Percentiles rank a stretch among this genome's conserved stretches.
Evolutionary conservation across 108 stramenopile species (phyloP).

Genomic region (Nannochloropsis gaditana): DNA sequence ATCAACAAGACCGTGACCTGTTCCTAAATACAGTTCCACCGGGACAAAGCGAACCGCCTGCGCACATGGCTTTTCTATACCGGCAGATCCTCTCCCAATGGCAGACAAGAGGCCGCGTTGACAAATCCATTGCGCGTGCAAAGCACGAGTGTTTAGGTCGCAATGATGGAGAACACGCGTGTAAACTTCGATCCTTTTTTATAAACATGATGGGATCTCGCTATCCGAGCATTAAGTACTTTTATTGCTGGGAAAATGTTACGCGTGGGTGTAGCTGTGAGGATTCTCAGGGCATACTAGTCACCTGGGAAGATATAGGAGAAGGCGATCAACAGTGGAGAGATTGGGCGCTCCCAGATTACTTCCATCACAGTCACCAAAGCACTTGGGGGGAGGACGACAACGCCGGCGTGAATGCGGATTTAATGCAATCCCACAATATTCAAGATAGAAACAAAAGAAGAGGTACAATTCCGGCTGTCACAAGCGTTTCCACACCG

Average conservation of each 20-base stretch:
- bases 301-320: not conserved
- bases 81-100: slow-evolving; percentile 12
- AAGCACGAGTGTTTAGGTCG: not conserved
- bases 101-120: not conserved
- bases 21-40: not conserved
- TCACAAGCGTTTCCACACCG: too few relatives aligned
- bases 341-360: not conserved
- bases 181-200: slow-evolving; percentile 20
- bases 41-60: not conserved
- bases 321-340: not conserved
- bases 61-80: not conserved
- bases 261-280: slow-evolving; percentile 3
- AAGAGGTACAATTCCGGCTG: too few relatives aligned
- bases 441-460: too few relatives aligned
- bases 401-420: too few relatives aligned
- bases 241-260: not conserved
- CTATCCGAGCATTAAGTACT: slow-evolving; percentile 6
- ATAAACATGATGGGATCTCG: not conserved
- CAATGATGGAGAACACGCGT: not conserved
- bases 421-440: too few relatives aligned
- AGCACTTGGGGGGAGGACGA: too few relatives aligned
- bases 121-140: not conserved
- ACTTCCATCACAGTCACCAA: not conserved
- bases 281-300: not conserved
- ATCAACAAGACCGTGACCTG: not conserved